These are phyloP conservation scores for Neurospora sp. DNA, from an alignment of 495 filamentous ascomycete genomes.

Conservation along the genomic window DNA sequence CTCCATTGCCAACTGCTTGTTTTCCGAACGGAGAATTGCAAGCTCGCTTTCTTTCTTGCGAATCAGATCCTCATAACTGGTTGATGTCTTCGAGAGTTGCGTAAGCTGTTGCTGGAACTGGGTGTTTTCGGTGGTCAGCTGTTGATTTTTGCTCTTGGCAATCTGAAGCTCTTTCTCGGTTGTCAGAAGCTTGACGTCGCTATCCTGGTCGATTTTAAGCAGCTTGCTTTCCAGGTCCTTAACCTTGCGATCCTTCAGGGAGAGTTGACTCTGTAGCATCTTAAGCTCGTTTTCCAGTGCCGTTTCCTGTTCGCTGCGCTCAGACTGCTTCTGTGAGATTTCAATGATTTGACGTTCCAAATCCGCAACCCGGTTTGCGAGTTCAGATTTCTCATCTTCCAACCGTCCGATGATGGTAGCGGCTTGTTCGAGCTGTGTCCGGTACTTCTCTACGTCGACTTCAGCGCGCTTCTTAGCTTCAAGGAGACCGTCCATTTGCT, in stretches of 20 bases:
- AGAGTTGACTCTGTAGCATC: slow-evolving; percentile 85
- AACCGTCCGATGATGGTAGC: slow-evolving; percentile 74
- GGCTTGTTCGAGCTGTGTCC: slow-evolving; percentile 81
- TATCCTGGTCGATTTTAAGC: slow-evolving; percentile 75
- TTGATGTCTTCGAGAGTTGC: slow-evolving; percentile 83
- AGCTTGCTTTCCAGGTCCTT: slow-evolving; percentile 81
- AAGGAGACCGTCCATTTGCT: slow-evolving; percentile 82
- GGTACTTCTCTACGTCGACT: slow-evolving; percentile 67
- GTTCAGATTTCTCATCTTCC: slow-evolving; percentile 71
- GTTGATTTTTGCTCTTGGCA: slow-evolving; percentile 57
- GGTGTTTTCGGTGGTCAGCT: slow-evolving; percentile 71
- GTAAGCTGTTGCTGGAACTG: slow-evolving; percentile 77
- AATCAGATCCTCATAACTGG: slow-evolving; percentile 87
- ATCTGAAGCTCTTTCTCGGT: slow-evolving; percentile 72
- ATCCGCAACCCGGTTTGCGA: slow-evolving; percentile 54
- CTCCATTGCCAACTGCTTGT: slow-evolving; percentile 67
- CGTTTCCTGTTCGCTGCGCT: slow-evolving; percentile 62
- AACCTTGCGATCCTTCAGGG: slow-evolving; percentile 80
- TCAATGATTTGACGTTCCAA: slow-evolving; percentile 59
- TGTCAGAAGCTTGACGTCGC: slow-evolving; percentile 77
- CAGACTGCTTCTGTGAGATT: slow-evolving; percentile 52
- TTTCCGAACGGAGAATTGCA: slow-evolving; percentile 70
- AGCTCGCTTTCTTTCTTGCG: slow-evolving; percentile 91
- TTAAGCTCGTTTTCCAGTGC: slow-evolving; percentile 70
- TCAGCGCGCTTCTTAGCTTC: slow-evolving; percentile 84